These are phyloP conservation scores for Alternaria brassicae DNA, from an alignment of 2,329 filamentous ascomycete species.

Conservation along the genomic window DNA sequence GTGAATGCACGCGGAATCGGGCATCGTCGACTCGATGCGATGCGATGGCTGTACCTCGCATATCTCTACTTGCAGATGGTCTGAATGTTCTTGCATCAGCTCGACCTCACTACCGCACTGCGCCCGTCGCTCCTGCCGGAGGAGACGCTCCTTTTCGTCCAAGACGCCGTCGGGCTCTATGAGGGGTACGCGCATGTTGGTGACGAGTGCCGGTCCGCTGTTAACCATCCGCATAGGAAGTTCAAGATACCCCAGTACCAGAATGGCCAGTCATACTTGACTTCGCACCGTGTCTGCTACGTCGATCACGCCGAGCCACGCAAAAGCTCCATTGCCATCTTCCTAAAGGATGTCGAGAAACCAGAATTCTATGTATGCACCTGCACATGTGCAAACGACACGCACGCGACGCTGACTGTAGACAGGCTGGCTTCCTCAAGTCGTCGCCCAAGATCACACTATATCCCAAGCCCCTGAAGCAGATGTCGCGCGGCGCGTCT, in stretches of 20 bases:
- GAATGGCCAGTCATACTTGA: conserved; percentile 95
- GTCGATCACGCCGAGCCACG: conserved; percentile 88
- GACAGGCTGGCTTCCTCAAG: conserved; percentile 85
- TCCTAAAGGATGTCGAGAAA: conserved; percentile 89
- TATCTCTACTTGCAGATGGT: conserved; percentile 29
- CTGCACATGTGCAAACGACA: not conserved
- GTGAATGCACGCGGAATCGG: conserved; percentile 13
- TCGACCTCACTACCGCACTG: conserved; percentile 95
- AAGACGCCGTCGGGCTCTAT: conserved; percentile 96
- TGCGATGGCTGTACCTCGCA: conserved; percentile 21
- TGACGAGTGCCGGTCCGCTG: conserved; percentile 10
- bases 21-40: conserved; percentile 10
- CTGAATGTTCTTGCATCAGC: conserved; percentile 96
- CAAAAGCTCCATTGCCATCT: conserved; percentile 81
- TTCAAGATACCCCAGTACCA: conserved; percentile 94
- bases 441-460: conserved; percentile 94
- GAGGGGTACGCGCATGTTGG: conserved; percentile 74
- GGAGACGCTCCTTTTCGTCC: conserved; percentile 93
- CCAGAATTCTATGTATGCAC: conserved; percentile 70
- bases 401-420: conserved; percentile 19
- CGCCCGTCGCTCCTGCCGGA: conserved; percentile 91
- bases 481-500: conserved; percentile 62
- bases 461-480: conserved; percentile 79
- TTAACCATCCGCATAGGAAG: conserved; percentile 66
- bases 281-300: conserved; percentile 94